A percentile compares a stretch with the other conserved stretches of the same genome.
These are phyloP conservation scores for Nakazawaea ishiwadae DNA, from an alignment of 805 yeast species.

Conservation along the genomic window DNA sequence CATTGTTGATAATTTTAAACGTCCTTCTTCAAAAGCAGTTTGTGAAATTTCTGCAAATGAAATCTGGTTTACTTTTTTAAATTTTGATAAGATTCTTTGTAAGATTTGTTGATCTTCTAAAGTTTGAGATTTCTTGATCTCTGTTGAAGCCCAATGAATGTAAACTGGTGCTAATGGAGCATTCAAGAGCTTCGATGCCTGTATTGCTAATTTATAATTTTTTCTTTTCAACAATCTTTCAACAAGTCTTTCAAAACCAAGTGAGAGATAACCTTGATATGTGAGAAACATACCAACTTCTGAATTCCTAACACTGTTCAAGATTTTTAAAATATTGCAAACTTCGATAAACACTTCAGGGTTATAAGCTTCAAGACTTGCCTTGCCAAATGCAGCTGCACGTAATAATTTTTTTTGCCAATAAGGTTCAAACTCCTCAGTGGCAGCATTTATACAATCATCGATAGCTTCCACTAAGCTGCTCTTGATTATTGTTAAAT, in stretches of 20 bases:
- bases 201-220: conserved; percentile 57
- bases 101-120: conserved; percentile 58
- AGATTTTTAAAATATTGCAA: conserved; percentile 55
- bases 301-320: conserved; percentile 62
- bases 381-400: conserved; percentile 86
- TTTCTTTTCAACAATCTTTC: conserved; percentile 54
- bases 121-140: conserved; percentile 51
- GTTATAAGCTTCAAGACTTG: conserved; percentile 49
- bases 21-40: conserved; percentile 77
- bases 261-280: conserved; percentile 38
- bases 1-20: conserved; percentile 60
- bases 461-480: conserved; percentile 56
- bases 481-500: conserved; percentile 50
- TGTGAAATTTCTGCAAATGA: conserved; percentile 57
- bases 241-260: conserved; percentile 57
- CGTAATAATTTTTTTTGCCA: conserved; percentile 78
- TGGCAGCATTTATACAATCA: conserved; percentile 68
- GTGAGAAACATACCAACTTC: conserved; percentile 72
- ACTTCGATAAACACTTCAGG: conserved; percentile 60
- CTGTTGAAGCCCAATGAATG: conserved; percentile 75
- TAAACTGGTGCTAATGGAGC: conserved; percentile 51
- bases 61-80: conserved; percentile 34
- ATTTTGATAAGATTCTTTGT: conserved; percentile 39
- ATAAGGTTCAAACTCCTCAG: conserved; percentile 68
- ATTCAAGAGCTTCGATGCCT: conserved; percentile 47